phyloP scores from a whole-genome alignment of 495 filamentous ascomycete genomes.

The Aspergillus conjunctus region DNA sequence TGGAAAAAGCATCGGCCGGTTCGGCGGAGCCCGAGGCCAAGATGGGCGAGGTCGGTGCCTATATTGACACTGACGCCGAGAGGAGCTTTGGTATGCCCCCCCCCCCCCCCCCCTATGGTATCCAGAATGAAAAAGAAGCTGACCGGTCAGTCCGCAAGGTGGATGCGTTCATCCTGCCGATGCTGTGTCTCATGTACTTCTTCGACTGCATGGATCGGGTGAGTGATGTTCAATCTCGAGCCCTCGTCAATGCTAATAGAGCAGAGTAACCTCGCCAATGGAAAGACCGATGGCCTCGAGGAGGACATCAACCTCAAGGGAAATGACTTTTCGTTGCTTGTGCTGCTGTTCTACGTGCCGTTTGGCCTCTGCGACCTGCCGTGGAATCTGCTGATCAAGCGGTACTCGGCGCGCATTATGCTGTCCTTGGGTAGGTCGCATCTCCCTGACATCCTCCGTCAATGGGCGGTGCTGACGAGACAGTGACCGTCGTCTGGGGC shows the following conservation, averaged over 20 bases:
- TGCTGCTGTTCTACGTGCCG: slow-evolving; percentile 73
- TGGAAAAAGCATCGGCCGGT: slow-evolving; percentile 10
- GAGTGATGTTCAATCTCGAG: slow-evolving; percentile 31
- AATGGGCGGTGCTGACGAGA: slow-evolving; percentile 51
- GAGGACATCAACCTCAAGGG: slow-evolving; percentile 53
- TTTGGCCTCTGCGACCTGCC: slow-evolving; percentile 65
- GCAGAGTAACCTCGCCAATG: slow-evolving; percentile 60
- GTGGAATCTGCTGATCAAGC: slow-evolving; percentile 63
- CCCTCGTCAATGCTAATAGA: slow-evolving; percentile 22
- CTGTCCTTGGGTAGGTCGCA: slow-evolving; percentile 32
- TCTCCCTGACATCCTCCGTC: slow-evolving; percentile 26
- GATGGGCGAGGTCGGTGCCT: slow-evolving; percentile 17
- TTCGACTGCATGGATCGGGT: slow-evolving; percentile 64
- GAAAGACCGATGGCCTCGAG: slow-evolving; percentile 62
- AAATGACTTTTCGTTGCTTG: slow-evolving; percentile 67
- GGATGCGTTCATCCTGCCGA: slow-evolving; percentile 35
- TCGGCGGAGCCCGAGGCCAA: slow-evolving; percentile 19
- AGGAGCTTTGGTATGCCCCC: slow-evolving; percentile 22
- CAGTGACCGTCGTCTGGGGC: slow-evolving; percentile 52
- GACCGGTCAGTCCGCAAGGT: slow-evolving; percentile 29
- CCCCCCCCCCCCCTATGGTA: not conserved
- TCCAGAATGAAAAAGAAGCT: not conserved
- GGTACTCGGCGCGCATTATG: slow-evolving; percentile 54
- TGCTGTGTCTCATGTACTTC: slow-evolving; percentile 56
- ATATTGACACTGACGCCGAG: slow-evolving; percentile 31